phyloP scores from a whole-genome alignment of 768 basidiomycete species.

The Auriculariales sp. region DNA sequence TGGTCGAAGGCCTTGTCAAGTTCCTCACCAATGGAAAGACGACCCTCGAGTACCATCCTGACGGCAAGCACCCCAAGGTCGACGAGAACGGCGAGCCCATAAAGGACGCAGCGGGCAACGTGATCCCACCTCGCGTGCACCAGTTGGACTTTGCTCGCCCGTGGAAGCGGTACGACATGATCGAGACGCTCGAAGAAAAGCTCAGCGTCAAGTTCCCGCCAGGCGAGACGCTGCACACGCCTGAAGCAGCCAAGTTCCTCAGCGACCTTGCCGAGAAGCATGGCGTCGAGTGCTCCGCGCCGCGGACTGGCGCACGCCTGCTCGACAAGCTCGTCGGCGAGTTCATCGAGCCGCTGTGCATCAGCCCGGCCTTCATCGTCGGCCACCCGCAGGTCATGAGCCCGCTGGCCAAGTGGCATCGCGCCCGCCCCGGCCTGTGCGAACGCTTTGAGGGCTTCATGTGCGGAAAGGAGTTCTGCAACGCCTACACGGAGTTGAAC shows the following conservation, averaged over 20 bases:
- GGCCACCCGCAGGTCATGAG: slow-evolving; percentile 99
- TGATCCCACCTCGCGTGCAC: slow-evolving; percentile 33
- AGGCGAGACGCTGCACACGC: slow-evolving; percentile 77
- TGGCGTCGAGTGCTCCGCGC: slow-evolving; percentile 92
- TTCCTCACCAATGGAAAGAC: slow-evolving; percentile 69
- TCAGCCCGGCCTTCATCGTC: slow-evolving; percentile 94
- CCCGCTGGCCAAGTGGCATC: slow-evolving; percentile 96
- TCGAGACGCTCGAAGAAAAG: slow-evolving; percentile 89
- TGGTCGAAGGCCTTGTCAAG: slow-evolving; percentile 87
- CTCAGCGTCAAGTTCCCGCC: slow-evolving; percentile 83
- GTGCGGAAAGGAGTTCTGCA: slow-evolving; percentile 96
- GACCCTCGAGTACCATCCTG: slow-evolving; percentile 76
- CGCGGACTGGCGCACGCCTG: slow-evolving; percentile 84
- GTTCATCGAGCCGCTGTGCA: slow-evolving; percentile 92
- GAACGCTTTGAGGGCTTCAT: slow-evolving; percentile 99
- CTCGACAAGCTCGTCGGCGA: slow-evolving; percentile 99
- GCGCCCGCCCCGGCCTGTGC: slow-evolving; percentile 90
- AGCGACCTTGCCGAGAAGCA: slow-evolving; percentile 79
- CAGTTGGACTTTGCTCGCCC: slow-evolving; percentile 81
- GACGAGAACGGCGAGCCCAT: slow-evolving; percentile 7
- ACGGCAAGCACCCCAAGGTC: slow-evolving; percentile 68
- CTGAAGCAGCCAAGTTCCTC: slow-evolving; percentile 79
- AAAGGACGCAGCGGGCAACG: slow-evolving; percentile 7
- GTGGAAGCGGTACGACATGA: slow-evolving; percentile 99
- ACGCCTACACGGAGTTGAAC: slow-evolving; percentile 98